A percentile compares a stretch with the other conserved stretches of the same genome.
These are phyloP conservation scores for Metschnikowia reukaufii DNA, from an alignment of 805 yeast species.

Conservation along the genomic window DNA sequence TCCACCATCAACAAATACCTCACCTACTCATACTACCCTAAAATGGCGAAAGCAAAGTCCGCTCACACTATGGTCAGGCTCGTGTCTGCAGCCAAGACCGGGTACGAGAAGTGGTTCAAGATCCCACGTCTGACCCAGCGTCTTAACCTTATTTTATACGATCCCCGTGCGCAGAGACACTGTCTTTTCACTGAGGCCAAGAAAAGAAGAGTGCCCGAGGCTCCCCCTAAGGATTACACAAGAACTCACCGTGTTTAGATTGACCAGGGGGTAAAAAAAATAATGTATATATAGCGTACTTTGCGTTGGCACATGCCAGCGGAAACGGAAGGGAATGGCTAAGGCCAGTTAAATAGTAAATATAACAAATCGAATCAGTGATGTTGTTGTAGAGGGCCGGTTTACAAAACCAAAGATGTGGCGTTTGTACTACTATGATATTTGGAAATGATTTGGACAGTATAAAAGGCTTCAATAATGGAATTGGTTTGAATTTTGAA, in stretches of 20 bases:
- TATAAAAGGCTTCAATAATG: too few species aligned
- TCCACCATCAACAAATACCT: not conserved
- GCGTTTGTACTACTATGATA: too few species aligned
- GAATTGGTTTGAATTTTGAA: too few species aligned
- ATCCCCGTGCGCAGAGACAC: slow-evolving; percentile 70
- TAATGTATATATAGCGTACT: not conserved
- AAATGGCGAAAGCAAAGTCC: slow-evolving; percentile 55
- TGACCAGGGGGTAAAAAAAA: not conserved
- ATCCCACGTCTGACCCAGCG: slow-evolving; percentile 80
- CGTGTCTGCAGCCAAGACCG: slow-evolving; percentile 88
- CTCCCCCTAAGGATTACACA: slow-evolving; percentile 36
- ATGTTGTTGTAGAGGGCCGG: too few species aligned
- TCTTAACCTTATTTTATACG: slow-evolving; percentile 61
- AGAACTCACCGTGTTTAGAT: slow-evolving; percentile 25
- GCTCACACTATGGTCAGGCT: slow-evolving; percentile 82
- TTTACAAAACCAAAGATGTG: too few species aligned
- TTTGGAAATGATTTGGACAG: too few species aligned
- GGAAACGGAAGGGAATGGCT: not conserved
- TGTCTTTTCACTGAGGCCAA: slow-evolving; percentile 86
- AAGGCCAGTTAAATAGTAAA: not conserved
- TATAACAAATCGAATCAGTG: too few species aligned
- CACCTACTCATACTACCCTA: not conserved
- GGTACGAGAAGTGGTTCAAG: slow-evolving; percentile 75
- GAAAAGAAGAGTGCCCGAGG: slow-evolving; percentile 73
- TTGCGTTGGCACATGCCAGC: too few species aligned